Conservation (phyloP, 2,329 filamentous ascomycete species). For the Fusarium anthophilum region DNA sequence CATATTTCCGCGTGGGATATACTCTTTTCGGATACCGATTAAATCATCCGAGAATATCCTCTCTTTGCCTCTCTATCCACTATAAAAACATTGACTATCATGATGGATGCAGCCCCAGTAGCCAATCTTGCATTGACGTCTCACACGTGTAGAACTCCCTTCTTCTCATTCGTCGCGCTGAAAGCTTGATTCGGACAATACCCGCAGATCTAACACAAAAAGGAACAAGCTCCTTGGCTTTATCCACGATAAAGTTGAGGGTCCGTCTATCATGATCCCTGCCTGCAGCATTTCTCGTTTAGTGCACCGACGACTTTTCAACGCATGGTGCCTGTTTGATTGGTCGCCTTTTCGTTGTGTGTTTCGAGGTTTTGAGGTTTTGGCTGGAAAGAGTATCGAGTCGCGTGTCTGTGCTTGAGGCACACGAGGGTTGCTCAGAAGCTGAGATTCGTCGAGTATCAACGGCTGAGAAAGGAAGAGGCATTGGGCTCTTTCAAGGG, state of each 20-base stretch:
- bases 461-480: background rate
- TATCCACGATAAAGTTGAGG: constrained; percentile 38
- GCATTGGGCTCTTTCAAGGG: background rate
- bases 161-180: constrained; percentile 10
- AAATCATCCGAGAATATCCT: background rate
- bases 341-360: constrained; percentile 3
- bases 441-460: background rate
- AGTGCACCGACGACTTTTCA: constrained; percentile 12
- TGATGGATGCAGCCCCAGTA: constrained; percentile 15
- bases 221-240: constrained; percentile 23
- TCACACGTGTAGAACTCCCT: constrained; percentile 30
- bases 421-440: background rate
- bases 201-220: constrained; percentile 19
- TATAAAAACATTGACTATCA: background rate
- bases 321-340: constrained; percentile 18
- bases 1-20: background rate
- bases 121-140: constrained; percentile 35
- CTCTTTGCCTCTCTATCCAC: background rate
- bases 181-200: constrained; percentile 5
- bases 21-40: constrained; percentile 7
- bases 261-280: constrained; percentile 1
- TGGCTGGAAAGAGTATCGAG: constrained; percentile 23
- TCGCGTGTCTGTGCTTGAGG: constrained; percentile 26
- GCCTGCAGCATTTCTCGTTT: constrained; percentile 11
- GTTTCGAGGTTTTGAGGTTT: background rate